Base-by-base conservation (phyloP, 2,329 filamentous ascomycete genomes). In the Chaetomiaceae sp. region DNA sequence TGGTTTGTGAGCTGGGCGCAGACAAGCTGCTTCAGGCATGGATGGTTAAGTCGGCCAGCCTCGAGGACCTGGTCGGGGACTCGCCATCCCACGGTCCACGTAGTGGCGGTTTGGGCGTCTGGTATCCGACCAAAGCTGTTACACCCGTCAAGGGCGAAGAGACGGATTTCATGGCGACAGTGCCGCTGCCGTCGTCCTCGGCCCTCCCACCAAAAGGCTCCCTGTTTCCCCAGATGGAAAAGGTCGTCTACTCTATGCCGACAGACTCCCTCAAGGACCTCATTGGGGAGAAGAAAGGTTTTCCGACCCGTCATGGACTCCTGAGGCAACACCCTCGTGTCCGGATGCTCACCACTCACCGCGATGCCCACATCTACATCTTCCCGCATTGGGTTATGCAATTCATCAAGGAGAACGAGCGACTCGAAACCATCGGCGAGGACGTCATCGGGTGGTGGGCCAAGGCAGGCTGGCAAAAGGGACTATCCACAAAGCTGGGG, bases 381-480 rank as follows among this genome's bases (percentile, higher is more conserved):
- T 89, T 99, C 61, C 94, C 94, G 0, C 84, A 83, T 60, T 97
- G 94, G 92, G 80, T 95, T 8, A 81, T 96, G 64, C 86, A 95
- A 49, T 87, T 96, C 68, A 82, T 95, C 37, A 80, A 82, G 53
- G 76, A 79, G 57, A 95, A 96, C 63, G 86, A 91, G 27, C 84
- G 80, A 10, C 82, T 99, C 58, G 89, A 96, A 63, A 95, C 86
- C 51, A 84, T 99, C 43, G 88, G 87, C 29, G 92, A 97, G 68
- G 92, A 97, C 64, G 83, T 96, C 5, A 76, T 97, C 14, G 90
- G 91, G 6, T 96, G 89, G 87, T 96, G 91, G 90, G 89, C 91
- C 30, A 97, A 97, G 68, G 84, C 92, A 1, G 84, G 85, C 50
- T 99, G 94, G 94, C 91, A 97, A 69, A 76, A 80, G 3, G 88